Evolutionary conservation across 2,329 filamentous ascomycete genomes (phyloP).

Genomic region (Xylaria sp.): DNA sequence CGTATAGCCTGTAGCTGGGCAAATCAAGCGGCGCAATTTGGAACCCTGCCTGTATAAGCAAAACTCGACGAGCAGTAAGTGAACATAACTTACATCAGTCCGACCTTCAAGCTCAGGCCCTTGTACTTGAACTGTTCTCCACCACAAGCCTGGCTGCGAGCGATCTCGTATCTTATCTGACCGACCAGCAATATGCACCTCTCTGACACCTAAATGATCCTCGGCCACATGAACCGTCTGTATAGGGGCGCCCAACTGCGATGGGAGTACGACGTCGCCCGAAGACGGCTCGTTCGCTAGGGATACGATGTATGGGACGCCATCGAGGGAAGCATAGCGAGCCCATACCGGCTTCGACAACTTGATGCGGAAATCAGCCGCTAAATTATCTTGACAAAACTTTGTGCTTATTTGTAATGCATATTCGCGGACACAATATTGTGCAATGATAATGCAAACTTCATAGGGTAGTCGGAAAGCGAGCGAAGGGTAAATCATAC

Average conservation of each 20-base stretch:
- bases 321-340: conserved; percentile 16
- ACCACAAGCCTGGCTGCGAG: conserved; percentile 18
- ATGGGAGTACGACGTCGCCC: neutral
- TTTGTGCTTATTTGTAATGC: neutral
- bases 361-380: neutral
- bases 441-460: neutral
- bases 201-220: conserved; percentile 20
- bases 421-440: neutral
- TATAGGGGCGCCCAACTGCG: neutral
- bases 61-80: neutral
- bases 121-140: conserved; percentile 2
- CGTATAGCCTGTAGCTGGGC: too few species aligned
- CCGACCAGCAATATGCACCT: neutral
- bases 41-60: too few species aligned
- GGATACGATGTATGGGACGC: conserved; percentile 17
- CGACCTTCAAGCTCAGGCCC: conserved; percentile 6
- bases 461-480: neutral
- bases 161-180: neutral
- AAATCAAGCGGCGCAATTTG: too few species aligned
- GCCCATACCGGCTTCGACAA: conserved; percentile 19
- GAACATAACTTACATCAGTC: conserved; percentile 13
- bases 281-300: conserved; percentile 4
- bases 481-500: neutral
- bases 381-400: conserved; percentile 4
- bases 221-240: conserved; percentile 9